Base-by-base conservation (phyloP, 257 asterid genomes). In the Gynochthodes officinalis region DNA sequence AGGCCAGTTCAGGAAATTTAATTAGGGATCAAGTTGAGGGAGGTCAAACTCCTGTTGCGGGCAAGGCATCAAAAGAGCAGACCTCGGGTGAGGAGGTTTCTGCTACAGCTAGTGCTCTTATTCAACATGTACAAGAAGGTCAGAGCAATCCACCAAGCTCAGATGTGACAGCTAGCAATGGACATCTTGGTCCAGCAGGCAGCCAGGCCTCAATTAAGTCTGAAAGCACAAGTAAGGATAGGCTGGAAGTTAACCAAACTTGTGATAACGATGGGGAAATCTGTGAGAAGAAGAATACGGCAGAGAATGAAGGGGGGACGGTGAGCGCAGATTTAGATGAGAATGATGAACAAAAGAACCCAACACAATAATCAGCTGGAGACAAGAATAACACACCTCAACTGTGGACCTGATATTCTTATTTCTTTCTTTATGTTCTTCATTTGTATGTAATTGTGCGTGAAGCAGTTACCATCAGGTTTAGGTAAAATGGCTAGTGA, bases 41-140 rank as follows among this genome's bases (percentile, higher is more conserved):
- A 62, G 54, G 53, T 67, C 85, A 48, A 76, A 27, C 79, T 76
- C 73, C 80, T 64, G 68, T 75, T 42, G 70, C 77, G 53, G 82
- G 79, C 64, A 74, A 70, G 76, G 50, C 72, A 11, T 28, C 6
- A 25, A 77, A 79, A 76, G 89, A 77, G 25, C 82, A 60, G 28
- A 60, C 44, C 19, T 65, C 28, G 76, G 85, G 55, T 54, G 78
- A 69, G 49, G 70, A 79, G 72, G 69, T 70, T 74, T 70, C 82
- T 40, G 16, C 48, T 46, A 3, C 71, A 32, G 30, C 32, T 10
- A 33, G 68, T 5, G 63, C 69, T 61, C 71, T 78, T 30, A 53
- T 19, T 44, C 25, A 71, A 73, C 79, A 48, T 54, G 70, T 69
- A 44, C 52, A 65, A 52, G 86, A 70, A 69, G 69, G 75, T 61